Conservation (phyloP, 805 yeast species). For the Yamadazyma akitaensis region DNA sequence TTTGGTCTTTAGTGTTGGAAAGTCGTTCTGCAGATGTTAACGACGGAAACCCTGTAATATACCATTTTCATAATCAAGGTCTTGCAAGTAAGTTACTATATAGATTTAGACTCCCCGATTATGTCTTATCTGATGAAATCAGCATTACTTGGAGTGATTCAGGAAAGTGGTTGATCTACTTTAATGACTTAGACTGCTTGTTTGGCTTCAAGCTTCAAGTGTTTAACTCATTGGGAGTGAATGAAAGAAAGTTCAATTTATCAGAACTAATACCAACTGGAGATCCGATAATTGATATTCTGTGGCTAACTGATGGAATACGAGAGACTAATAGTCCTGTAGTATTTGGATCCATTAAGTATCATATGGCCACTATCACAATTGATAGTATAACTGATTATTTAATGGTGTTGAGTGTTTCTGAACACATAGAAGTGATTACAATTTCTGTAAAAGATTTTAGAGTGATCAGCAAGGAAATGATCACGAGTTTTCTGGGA, state of each 20-base stretch:
- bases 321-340: slow-evolving; percentile 3
- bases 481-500: slow-evolving; percentile 1
- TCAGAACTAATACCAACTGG: slow-evolving; percentile 12
- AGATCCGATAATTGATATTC: slow-evolving; percentile 16
- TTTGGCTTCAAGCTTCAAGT: slow-evolving; percentile 28
- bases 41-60: slow-evolving; percentile 16
- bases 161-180: slow-evolving; percentile 33
- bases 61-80: slow-evolving; percentile 33
- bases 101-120: slow-evolving; percentile 18
- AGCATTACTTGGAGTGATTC: slow-evolving; percentile 28
- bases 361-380: slow-evolving; percentile 10
- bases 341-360: slow-evolving; percentile 7
- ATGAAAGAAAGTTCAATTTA: slow-evolving; percentile 8
- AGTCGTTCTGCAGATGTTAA: slow-evolving; percentile 10
- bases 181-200: slow-evolving; percentile 21
- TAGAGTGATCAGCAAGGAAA: slow-evolving; percentile 9
- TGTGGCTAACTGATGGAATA: slow-evolving; percentile 17
- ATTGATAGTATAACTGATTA: slow-evolving; percentile 7
- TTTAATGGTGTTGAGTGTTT: slow-evolving; percentile 10
- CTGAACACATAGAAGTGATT: slow-evolving; percentile 11
- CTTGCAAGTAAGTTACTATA: slow-evolving; percentile 25
- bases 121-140: slow-evolving; percentile 16
- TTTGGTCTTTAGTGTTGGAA: slow-evolving; percentile 29
- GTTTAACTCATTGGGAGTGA: slow-evolving; percentile 26
- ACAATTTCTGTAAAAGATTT: slow-evolving; percentile 14